Evolutionary conservation across 176 grass and related monocot species (phyloP).

Genomic region (Musa itinerans): DNA sequence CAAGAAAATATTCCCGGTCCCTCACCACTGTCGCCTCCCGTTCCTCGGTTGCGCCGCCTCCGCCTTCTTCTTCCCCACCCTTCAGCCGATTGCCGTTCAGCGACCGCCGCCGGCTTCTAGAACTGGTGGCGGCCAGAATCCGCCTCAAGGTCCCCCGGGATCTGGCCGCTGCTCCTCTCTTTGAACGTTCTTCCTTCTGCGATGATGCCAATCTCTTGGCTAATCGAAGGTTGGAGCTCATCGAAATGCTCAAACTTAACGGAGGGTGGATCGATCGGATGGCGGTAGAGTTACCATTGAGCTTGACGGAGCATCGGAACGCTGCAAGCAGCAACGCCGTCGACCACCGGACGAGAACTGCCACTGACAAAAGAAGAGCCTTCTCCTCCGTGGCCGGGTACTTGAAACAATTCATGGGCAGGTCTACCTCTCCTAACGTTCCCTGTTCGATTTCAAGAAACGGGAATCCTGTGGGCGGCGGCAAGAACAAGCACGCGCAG

Average conservation of each 20-base stretch:
- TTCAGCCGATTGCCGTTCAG: slow-evolving; percentile 30
- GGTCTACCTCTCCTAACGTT: slow-evolving; percentile 21
- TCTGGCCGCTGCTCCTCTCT: slow-evolving; percentile 42
- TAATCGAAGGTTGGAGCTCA: slow-evolving; percentile 38
- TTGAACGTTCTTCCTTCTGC: slow-evolving; percentile 25
- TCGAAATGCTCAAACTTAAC: slow-evolving; percentile 34
- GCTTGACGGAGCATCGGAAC: not conserved
- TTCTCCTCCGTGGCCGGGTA: slow-evolving; percentile 41
- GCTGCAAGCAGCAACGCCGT: not conserved
- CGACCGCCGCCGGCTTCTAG: slow-evolving; percentile 29
- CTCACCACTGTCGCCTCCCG: slow-evolving; percentile 22
- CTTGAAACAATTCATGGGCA: slow-evolving; percentile 49
- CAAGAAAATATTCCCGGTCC: not conserved
- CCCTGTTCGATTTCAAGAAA: too few species aligned
- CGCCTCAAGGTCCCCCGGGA: slow-evolving; percentile 43
- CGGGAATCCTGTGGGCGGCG: not conserved
- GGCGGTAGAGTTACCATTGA: slow-evolving; percentile 18
- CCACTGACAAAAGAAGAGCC: slow-evolving; percentile 28
- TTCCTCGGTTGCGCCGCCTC: slow-evolving; percentile 25
- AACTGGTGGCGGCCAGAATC: slow-evolving; percentile 23
- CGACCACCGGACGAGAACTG: not conserved
- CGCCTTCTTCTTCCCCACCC: not conserved
- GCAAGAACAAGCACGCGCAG: slow-evolving; percentile 43
- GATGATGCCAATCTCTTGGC: slow-evolving; percentile 41
- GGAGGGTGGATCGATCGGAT: slow-evolving; percentile 28